A percentile compares a stretch with the other conserved stretches of the same genome.
Conservation (phyloP, 2,329 filamentous ascomycete species). For the Aspergillus sp. region DNA sequence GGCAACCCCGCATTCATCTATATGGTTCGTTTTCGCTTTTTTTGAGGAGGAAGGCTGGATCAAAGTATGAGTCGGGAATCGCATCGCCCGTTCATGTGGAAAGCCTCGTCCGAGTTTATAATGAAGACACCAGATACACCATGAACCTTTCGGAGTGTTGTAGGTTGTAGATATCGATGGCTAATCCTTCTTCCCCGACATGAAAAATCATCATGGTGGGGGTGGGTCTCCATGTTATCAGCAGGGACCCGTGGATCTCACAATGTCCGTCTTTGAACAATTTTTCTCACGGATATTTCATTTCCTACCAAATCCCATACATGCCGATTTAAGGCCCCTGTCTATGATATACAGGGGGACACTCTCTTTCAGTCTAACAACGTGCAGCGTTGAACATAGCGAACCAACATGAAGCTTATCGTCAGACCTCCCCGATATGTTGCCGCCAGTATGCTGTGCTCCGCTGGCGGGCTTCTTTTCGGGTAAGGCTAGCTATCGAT, state of each 20-base stretch:
- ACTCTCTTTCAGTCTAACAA: not conserved
- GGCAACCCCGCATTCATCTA: no score
- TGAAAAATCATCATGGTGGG: not conserved
- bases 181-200: not conserved
- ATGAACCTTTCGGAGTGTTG: no score
- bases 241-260: not conserved
- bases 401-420: not conserved
- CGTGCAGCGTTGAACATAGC: not conserved
- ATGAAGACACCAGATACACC: no score
- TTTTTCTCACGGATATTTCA: not conserved
- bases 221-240: not conserved
- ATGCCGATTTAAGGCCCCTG: no score
- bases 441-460: slow-evolving; percentile 17
- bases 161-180: not conserved
- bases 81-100: no score
- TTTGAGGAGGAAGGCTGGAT: no score
- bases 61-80: no score
- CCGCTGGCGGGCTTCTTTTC: slow-evolving; percentile 17
- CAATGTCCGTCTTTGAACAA: not conserved
- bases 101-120: no score
- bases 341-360: no score
- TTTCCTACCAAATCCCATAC: no score
- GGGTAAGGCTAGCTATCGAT: slow-evolving; percentile 9
- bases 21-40: no score
- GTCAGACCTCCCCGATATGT: slow-evolving; percentile 17